These are phyloP conservation scores for Microbotryum violaceum DNA, from an alignment of 1,284 basidiomycete species.

Conservation along the genomic window DNA sequence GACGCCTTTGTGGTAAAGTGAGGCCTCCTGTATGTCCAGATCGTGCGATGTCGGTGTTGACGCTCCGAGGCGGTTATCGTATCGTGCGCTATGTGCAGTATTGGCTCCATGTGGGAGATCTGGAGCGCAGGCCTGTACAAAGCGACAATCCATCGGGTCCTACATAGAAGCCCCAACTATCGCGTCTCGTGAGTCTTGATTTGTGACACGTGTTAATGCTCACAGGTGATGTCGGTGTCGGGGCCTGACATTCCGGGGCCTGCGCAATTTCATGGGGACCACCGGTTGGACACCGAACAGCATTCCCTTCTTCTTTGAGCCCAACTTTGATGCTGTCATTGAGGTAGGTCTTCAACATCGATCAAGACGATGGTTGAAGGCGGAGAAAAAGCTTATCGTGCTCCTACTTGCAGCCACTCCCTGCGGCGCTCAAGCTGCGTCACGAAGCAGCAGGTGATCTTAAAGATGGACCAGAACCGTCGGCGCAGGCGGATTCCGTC, in stretches of 20 bases:
- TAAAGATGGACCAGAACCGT: conserved; percentile 22
- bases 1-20: conserved; percentile 66
- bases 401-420: not conserved
- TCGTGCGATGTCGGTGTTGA: too few species aligned
- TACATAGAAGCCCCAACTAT: conserved; percentile 63
- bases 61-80: too few species aligned
- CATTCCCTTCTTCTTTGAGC: conserved; percentile 78
- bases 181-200: conserved; percentile 50
- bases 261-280: too few species aligned
- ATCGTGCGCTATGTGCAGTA: conserved; percentile 28
- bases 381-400: conserved; percentile 18
- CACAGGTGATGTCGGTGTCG: too few species aligned
- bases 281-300: too few species aligned
- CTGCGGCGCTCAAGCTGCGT: conserved; percentile 6
- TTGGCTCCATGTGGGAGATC: conserved; percentile 73
- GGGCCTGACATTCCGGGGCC: too few species aligned
- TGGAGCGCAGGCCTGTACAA: conserved; percentile 73
- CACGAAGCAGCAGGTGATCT: conserved; percentile 1
- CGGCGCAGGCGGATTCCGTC: conserved; percentile 46
- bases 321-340: conserved; percentile 61
- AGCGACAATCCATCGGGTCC: conserved; percentile 66
- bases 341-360: conserved; percentile 51
- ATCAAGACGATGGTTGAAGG: conserved; percentile 48
- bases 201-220: too few species aligned
- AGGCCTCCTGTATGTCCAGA: too few species aligned